Evolutionary conservation across 139 green algal species (phyloP).

Genomic region (Mesostigma viride): DNA sequence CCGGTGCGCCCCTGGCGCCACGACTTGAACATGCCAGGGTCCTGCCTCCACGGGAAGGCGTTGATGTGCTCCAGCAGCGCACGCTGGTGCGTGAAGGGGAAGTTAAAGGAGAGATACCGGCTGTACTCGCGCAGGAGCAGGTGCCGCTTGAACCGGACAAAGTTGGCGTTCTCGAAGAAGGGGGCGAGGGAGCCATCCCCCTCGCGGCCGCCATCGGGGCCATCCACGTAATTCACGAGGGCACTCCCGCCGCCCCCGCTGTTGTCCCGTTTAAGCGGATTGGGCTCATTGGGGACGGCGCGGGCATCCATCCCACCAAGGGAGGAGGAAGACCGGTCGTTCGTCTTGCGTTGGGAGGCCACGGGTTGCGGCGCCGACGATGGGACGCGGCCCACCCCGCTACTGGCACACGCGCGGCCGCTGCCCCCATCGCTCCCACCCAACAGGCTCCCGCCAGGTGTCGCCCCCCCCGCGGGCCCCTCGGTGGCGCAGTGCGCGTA

Average conservation of each 20-base stretch:
- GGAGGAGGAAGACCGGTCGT: not conserved
- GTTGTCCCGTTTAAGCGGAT: constrained; percentile 19
- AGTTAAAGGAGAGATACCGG: constrained; percentile 88
- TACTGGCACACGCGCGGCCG: not conserved
- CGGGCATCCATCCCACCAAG: not conserved
- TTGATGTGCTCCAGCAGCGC: constrained; percentile 77
- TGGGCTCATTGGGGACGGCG: not conserved
- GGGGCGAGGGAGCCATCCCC: too few species aligned
- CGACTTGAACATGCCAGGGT: constrained; percentile 40
- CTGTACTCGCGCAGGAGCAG: constrained; percentile 79
- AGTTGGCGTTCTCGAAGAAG: constrained; percentile 14
- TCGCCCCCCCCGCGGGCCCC: too few species aligned
- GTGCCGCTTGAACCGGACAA: constrained; percentile 59
- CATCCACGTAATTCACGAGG: not conserved
- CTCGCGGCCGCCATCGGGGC: not conserved
- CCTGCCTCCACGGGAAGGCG: constrained; percentile 66
- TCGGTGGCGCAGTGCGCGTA: too few species aligned
- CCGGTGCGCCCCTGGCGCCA: constrained; percentile 71
- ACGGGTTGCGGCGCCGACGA: not conserved
- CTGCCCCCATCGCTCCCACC: not conserved
- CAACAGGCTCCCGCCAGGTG: too few species aligned
- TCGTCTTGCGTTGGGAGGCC: not conserved
- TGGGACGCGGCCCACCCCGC: not conserved
- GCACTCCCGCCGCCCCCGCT: not conserved
- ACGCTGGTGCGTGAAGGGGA: constrained; percentile 86